Percentiles rank a stretch among this genome's conserved stretches.
Conservation (phyloP, 1,284 basidiomycete genomes). For the Cystobasidium sp. region DNA sequence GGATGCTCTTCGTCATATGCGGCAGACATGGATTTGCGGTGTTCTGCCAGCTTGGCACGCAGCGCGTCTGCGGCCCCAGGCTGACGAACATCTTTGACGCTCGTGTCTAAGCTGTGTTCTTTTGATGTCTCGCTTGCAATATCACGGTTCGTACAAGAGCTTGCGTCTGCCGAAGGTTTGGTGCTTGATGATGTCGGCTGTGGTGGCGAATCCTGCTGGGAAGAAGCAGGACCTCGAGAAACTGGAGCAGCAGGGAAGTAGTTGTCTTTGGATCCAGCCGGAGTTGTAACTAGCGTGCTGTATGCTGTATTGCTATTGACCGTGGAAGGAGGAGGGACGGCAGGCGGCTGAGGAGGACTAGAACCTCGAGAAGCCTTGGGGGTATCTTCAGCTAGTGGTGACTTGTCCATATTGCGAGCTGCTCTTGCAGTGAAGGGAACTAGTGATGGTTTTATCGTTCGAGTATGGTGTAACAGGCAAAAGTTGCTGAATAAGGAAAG, state of each 20-base stretch:
- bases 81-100: neutral
- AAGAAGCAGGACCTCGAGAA: neutral
- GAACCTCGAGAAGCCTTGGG: neutral
- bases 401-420: too few relatives aligned
- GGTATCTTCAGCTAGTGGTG: neutral
- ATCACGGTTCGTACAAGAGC: neutral
- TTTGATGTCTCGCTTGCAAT: neutral
- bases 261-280: neutral
- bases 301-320: neutral
- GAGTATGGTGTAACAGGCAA: too few relatives aligned
- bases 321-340: neutral
- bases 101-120: neutral
- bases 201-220: neutral
- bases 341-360: neutral
- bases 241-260: slow-evolving; percentile 1
- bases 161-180: neutral
- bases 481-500: too few relatives aligned
- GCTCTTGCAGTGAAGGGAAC: too few relatives aligned
- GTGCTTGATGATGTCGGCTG: neutral
- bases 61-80: slow-evolving; percentile 9
- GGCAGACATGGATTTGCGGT: slow-evolving; percentile 14
- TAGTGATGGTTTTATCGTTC: too few relatives aligned
- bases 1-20: neutral
- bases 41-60: slow-evolving; percentile 5
- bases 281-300: neutral